Percentiles rank a stretch among this genome's conserved stretches.
phyloP scores from a whole-genome alignment of 2,329 filamentous ascomycete species.

The Colletotrichum sansevieriae region DNA sequence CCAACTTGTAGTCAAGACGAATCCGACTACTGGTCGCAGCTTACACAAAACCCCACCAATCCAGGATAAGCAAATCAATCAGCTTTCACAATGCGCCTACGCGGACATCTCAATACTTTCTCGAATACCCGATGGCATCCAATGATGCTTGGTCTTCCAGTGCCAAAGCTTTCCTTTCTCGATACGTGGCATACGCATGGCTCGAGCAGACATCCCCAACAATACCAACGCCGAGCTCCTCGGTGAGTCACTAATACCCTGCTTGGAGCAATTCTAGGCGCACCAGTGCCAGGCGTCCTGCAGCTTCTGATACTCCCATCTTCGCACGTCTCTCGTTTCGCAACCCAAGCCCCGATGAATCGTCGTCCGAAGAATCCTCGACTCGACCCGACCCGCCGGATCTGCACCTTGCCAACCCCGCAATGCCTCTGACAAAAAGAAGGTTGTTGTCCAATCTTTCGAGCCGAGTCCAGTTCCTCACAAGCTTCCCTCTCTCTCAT shows the following conservation, averaged over 20 bases:
- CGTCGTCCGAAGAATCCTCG: constrained; percentile 40
- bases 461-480: constrained; percentile 13
- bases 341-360: constrained; percentile 31
- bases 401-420: constrained; percentile 36
- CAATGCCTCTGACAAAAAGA: constrained; percentile 5
- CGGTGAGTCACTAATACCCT: constrained; percentile 1
- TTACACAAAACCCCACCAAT: too few species aligned
- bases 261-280: neutral
- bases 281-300: neutral
- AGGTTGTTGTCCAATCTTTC: constrained; percentile 16
- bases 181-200: neutral
- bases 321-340: constrained; percentile 16
- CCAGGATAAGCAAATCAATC: neutral
- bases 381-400: constrained; percentile 45
- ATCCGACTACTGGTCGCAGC: too few species aligned
- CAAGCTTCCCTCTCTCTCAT: constrained; percentile 37
- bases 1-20: neutral
- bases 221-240: neutral
- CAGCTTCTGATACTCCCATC: neutral
- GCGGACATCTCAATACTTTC: neutral
- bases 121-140: neutral
- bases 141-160: neutral
- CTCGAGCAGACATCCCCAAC: constrained; percentile 3
- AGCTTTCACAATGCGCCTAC: neutral
- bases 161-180: neutral